Conservation (phyloP, 495 filamentous ascomycete genomes). For the Penicillium parvum region DNA sequence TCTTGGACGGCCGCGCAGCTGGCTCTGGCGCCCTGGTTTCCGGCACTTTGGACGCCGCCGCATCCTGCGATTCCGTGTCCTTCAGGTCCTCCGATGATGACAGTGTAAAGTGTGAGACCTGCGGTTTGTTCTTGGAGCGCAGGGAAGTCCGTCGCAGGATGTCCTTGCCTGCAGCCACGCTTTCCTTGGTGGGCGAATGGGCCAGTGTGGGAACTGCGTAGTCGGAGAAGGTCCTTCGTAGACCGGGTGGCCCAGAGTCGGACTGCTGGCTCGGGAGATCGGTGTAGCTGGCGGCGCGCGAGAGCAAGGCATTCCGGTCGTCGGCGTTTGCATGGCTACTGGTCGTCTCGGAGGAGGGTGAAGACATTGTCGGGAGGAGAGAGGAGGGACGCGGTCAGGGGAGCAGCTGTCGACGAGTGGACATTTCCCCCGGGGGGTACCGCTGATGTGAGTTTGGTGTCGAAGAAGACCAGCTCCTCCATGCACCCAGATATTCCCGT, state of each 20-base stretch:
- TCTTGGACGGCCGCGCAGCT: slow-evolving; percentile 40
- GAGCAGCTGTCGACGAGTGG: slow-evolving; percentile 12
- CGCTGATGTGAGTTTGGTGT: slow-evolving; percentile 22
- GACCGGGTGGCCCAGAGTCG: slow-evolving; percentile 21
- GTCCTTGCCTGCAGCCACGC: slow-evolving; percentile 42
- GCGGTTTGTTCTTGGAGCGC: slow-evolving; percentile 35
- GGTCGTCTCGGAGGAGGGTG: slow-evolving; percentile 23
- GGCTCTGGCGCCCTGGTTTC: slow-evolving; percentile 38
- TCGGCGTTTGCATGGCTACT: slow-evolving; percentile 21
- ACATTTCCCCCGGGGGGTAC: slow-evolving; percentile 30
- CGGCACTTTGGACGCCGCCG: slow-evolving; percentile 17
- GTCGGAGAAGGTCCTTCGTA: slow-evolving; percentile 46
- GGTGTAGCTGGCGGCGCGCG: slow-evolving; percentile 42
- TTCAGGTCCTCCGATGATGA: slow-evolving; percentile 36
- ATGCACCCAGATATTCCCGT: slow-evolving; percentile 25
- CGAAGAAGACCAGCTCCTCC: slow-evolving; percentile 43
- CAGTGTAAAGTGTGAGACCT: slow-evolving; percentile 36
- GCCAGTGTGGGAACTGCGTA: slow-evolving; percentile 30
- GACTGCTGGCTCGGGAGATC: slow-evolving; percentile 32
- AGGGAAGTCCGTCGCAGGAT: slow-evolving; percentile 43
- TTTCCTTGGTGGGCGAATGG: slow-evolving; percentile 41
- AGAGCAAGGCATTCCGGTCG: slow-evolving; percentile 25
- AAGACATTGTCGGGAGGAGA: slow-evolving; percentile 31
- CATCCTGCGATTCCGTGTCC: slow-evolving; percentile 19
- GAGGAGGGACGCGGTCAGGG: slow-evolving; percentile 8